Conservation (phyloP, 225 moss, liverwort and hornwort genomes). For the Thuidium tamariscinum region DNA sequence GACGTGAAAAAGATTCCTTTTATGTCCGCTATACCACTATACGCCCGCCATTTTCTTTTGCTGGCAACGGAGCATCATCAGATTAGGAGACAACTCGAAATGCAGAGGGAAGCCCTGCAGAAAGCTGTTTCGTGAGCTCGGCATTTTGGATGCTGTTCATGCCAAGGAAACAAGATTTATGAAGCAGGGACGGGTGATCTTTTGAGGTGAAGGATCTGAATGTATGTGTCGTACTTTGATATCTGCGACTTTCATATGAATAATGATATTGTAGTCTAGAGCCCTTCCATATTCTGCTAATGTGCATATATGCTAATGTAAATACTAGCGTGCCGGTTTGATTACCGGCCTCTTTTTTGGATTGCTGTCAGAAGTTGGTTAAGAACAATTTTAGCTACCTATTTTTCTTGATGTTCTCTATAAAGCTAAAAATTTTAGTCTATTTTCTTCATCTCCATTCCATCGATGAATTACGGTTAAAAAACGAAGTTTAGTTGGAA, state of each 20-base stretch:
- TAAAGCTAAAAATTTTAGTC: neutral
- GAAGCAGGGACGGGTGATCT: neutral
- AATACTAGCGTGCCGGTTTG: neutral
- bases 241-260: neutral
- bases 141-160: neutral
- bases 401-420: neutral
- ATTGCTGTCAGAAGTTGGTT: neutral
- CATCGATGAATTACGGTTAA: neutral
- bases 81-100: neutral
- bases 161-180: neutral
- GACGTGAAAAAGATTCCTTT: neutral
- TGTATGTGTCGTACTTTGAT: neutral
- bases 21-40: too few relatives aligned
- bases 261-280: neutral
- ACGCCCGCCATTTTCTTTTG: neutral
- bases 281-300: neutral
- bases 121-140: neutral
- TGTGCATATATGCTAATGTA: neutral
- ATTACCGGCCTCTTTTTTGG: too few relatives aligned
- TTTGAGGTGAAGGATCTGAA: neutral
- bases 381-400: too few relatives aligned
- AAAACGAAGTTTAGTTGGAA: too few relatives aligned
- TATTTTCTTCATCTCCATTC: neutral
- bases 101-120: neutral
- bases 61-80: neutral